Conservation (phyloP, 257 asterid species). For the Schizonepeta tenuifolia region DNA sequence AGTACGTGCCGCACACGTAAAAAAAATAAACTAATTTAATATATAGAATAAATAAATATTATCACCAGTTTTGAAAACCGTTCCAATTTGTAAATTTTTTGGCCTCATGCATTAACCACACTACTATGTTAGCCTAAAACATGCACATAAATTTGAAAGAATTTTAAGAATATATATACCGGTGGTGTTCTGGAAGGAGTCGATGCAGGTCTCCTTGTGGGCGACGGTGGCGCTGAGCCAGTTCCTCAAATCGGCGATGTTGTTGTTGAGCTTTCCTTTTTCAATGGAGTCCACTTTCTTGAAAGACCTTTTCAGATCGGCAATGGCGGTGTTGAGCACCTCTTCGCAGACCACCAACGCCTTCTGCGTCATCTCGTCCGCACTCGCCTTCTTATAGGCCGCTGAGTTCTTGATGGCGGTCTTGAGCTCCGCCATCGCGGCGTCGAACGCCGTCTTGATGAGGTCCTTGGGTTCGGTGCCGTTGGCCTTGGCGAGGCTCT, state of each 20-base stretch:
- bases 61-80: too few relatives aligned
- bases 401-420: constrained; percentile 44
- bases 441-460: constrained; percentile 49
- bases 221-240: constrained; percentile 75
- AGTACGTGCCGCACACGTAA: too few relatives aligned
- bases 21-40: too few relatives aligned
- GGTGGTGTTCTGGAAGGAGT: constrained; percentile 62
- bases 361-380: constrained; percentile 49
- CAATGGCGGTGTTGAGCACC: constrained; percentile 50
- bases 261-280: constrained; percentile 29
- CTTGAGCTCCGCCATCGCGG: constrained; percentile 44
- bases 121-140: too few relatives aligned
- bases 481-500: constrained; percentile 49
- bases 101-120: too few relatives aligned
- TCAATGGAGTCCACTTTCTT: constrained; percentile 39
- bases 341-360: constrained; percentile 61
- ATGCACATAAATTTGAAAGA: too few relatives aligned
- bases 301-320: constrained; percentile 54
- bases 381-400: constrained; percentile 39
- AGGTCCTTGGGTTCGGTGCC: constrained; percentile 52
- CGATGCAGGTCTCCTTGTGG: constrained; percentile 67
- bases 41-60: too few relatives aligned
- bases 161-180: constrained; percentile 22
- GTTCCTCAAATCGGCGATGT: constrained; percentile 58
- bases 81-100: too few relatives aligned